A percentile compares a stretch with the other conserved stretches of the same genome.
These are phyloP conservation scores for Aspergillus hancockii DNA, from an alignment of 495 filamentous ascomycete genomes.

Conservation along the genomic window DNA sequence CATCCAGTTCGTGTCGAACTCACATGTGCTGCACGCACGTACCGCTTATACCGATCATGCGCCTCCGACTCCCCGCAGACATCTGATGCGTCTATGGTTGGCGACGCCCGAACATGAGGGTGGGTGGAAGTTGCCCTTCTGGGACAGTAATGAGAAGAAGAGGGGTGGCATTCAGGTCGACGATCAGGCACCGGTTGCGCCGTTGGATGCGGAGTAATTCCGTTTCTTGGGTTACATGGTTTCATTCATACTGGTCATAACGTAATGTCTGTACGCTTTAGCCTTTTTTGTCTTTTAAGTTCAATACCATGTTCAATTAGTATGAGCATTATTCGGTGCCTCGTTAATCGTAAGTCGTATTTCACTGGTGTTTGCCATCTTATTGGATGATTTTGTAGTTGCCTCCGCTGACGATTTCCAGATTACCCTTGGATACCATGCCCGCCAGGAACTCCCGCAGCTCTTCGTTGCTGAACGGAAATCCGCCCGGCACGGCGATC, in stretches of 20 bases:
- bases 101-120: conserved; percentile 78
- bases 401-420: conserved; percentile 71
- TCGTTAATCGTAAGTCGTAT: conserved; percentile 14
- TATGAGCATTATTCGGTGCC: conserved; percentile 1
- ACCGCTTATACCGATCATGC: conserved; percentile 69
- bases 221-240: not conserved
- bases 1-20: conserved; percentile 74
- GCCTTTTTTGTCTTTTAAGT: not conserved
- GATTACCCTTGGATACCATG: conserved; percentile 68
- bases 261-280: not conserved
- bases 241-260: conserved; percentile 9
- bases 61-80: conserved; percentile 61
- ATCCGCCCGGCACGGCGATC: conserved; percentile 83
- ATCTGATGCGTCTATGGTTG: conserved; percentile 86
- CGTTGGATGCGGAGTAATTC: conserved; percentile 69
- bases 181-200: conserved; percentile 66
- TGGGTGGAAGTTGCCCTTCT: conserved; percentile 82
- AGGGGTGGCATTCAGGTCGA: conserved; percentile 85
- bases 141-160: conserved; percentile 80
- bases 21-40: conserved; percentile 68
- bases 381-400: conserved; percentile 60
- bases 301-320: conserved; percentile 13
- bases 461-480: conserved; percentile 77
- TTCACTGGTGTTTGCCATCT: not conserved
- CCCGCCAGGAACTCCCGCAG: conserved; percentile 73